phyloP scores from a whole-genome alignment of 345 rosid species.

The Gossypium anomalum region DNA sequence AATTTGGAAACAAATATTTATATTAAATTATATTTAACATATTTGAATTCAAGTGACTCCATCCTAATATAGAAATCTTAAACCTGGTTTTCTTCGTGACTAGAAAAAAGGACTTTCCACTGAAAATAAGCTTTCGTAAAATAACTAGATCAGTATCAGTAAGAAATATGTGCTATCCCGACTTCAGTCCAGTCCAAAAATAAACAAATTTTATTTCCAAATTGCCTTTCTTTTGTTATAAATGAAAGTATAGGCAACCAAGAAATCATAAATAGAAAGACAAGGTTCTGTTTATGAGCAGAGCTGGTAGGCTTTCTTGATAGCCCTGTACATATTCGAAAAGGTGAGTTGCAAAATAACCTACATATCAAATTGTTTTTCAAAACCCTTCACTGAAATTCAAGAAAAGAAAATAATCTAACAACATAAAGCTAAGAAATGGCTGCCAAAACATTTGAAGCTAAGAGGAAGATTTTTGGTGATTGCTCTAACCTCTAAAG shows the following conservation, averaged over 20 bases:
- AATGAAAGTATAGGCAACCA: neutral
- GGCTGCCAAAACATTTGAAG: constrained; percentile 26
- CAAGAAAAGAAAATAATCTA: neutral
- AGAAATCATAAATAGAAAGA: neutral
- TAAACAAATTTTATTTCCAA: too few species aligned
- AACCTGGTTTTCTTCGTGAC: too few species aligned
- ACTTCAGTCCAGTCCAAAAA: too few species aligned
- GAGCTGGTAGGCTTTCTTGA: neutral
- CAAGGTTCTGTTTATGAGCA: neutral
- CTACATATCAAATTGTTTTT: neutral
- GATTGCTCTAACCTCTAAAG: constrained; percentile 26
- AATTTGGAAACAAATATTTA: too few species aligned
- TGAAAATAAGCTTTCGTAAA: too few species aligned
- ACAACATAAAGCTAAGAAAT: neutral
- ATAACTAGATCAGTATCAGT: too few species aligned
- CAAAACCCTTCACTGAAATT: neutral
- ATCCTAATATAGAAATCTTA: too few species aligned
- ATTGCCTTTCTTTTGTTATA: neutral
- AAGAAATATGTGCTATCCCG: too few species aligned
- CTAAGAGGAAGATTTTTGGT: constrained; percentile 43
- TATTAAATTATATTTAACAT: too few species aligned
- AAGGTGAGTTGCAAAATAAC: neutral
- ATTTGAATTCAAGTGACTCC: too few species aligned
- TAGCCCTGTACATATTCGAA: neutral
- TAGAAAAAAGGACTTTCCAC: too few species aligned